Percentiles rank a stretch among this genome's conserved stretches.
Conservation (phyloP, 164 flowering plant species). For the Stephania cephalantha region DNA sequence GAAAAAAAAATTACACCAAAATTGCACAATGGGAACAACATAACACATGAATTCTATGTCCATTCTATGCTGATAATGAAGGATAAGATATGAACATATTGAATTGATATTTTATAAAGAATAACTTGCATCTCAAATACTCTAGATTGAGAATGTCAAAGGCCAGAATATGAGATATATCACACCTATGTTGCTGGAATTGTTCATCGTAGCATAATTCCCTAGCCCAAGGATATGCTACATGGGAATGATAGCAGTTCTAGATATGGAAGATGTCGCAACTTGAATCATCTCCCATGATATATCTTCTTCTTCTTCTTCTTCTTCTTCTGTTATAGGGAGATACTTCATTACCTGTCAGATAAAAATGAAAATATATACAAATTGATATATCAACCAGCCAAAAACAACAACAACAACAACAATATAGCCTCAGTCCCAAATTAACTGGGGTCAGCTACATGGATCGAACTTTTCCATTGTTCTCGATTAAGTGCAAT, state of each 20-base stretch:
- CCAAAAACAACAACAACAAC: too few species aligned
- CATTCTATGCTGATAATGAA: neutral
- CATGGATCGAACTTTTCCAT: too few species aligned
- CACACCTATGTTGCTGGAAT: slow-evolving; percentile 91
- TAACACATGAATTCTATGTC: too few species aligned
- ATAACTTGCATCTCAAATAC: neutral
- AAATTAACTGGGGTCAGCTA: too few species aligned
- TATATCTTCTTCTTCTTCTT: too few species aligned
- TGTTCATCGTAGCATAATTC: slow-evolving; percentile 87
- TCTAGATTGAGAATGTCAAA: neutral
- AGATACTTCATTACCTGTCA: slow-evolving; percentile 66
- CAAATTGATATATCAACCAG: neutral
- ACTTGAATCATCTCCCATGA: slow-evolving; percentile 63
- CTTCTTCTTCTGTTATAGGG: slow-evolving; percentile 36
- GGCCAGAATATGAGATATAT: neutral
- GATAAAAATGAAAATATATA: neutral
- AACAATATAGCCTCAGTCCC: too few species aligned
- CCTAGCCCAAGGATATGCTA: slow-evolving; percentile 85
- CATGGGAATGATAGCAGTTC: slow-evolving; percentile 75
- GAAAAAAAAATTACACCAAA: neutral
- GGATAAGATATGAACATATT: slow-evolving; percentile 2
- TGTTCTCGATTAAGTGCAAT: too few species aligned
- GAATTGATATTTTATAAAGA: neutral
- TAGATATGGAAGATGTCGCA: slow-evolving; percentile 71
- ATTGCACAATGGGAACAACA: neutral